Evolutionary conservation across 2,329 filamentous ascomycete species (phyloP).

Genomic region (Colletotrichum sp.): DNA sequence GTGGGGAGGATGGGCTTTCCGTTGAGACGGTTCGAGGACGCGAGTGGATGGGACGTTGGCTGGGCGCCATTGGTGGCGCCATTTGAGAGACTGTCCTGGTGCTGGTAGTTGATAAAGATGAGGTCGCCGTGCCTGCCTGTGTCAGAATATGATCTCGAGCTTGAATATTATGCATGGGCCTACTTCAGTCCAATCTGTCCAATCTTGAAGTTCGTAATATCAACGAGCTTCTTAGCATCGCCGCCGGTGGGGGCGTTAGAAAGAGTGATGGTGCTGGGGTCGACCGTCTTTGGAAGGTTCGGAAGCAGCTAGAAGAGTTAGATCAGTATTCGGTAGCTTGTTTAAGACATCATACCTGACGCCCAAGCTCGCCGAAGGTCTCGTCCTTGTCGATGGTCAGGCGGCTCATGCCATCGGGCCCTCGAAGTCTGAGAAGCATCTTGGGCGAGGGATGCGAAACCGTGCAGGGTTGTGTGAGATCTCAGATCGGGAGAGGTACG

Average conservation of each 20-base stretch:
- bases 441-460: conserved; percentile 27
- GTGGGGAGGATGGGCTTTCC: conserved; percentile 75
- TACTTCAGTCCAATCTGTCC: conserved; percentile 66
- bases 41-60: conserved; percentile 36
- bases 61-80: conserved; percentile 38
- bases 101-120: conserved; percentile 83
- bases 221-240: conserved; percentile 62
- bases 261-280: conserved; percentile 63
- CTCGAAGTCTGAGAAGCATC: conserved; percentile 88
- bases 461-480: background rate
- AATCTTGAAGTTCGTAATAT: conserved; percentile 62
- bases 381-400: conserved; percentile 77
- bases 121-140: conserved; percentile 81
- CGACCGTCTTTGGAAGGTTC: conserved; percentile 66
- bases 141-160: conserved; percentile 29
- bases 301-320: conserved; percentile 53
- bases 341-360: conserved; percentile 45
- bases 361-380: conserved; percentile 70
- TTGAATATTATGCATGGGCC: conserved; percentile 13
- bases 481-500: background rate
- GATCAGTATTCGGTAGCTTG: conserved; percentile 19
- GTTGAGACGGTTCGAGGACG: conserved; percentile 73
- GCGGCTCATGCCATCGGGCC: conserved; percentile 91
- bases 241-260: conserved; percentile 65
- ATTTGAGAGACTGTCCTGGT: conserved; percentile 52